Evolutionary conservation across 768 basidiomycete species (phyloP), one percentile per base, ranked within the genome.

Genomic region (Zangia roseola): DNA sequence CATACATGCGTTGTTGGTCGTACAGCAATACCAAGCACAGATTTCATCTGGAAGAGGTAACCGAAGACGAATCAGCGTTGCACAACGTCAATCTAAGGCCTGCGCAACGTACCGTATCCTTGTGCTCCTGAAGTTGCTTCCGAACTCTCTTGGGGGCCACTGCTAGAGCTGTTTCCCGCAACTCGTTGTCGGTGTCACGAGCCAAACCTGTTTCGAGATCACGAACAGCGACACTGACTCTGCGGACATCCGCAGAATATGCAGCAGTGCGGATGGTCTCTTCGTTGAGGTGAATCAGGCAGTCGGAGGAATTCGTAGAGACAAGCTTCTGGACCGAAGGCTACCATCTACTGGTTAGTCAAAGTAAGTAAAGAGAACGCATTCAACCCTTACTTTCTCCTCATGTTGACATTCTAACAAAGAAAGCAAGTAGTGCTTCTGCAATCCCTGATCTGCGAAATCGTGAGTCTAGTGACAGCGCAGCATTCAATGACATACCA

Each of bases 331-430:
- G 58, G n/a, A 59, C 49, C 20, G 47, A 59, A 25, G 55, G 48
- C 46, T 55, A 41, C 16, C 26, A 33, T 6, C 13, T 57, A 72
- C 17, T 82, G 79, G 52, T 82, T 83, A 55, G 87, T 82, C 19
- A 79, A 72, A 19, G 21, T 12, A 31, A 30, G 10, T 10, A 33
- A 28, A 7, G 3, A 78, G 13, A 40, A 9, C 10, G 6, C 13
- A 42, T 25, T 19, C 16, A 17, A 42, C 34, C 23, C 56, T 23
- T 57, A 85, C 90, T 79, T 93, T 93, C 63, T 92, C 91, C 60
- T 93, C 88, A 48, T 87, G 85, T 60, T 91, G 89, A 53, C 86
- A 88, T 55, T 84, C 82, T 10, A 91, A 70, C 47, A 91, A 67
- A 5, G 84, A 72, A 49, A 80, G 59, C 26, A 90, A 70, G 56